These are phyloP conservation scores for Aspergillus aculeatinus DNA, from an alignment of 2,329 filamentous ascomycete genomes.

Conservation along the genomic window DNA sequence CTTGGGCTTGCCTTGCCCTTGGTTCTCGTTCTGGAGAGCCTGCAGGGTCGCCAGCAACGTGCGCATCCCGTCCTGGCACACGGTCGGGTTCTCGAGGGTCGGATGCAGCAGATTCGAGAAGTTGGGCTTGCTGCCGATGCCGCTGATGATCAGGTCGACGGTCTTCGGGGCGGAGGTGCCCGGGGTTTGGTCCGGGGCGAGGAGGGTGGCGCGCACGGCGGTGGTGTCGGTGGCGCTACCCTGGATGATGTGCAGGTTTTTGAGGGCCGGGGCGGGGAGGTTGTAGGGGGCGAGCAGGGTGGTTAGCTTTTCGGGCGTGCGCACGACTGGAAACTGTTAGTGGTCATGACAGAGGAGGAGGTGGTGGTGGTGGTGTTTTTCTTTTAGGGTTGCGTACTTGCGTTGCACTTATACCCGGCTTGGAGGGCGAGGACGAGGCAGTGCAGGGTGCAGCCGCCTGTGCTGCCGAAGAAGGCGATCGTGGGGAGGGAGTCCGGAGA, in stretches of 20 bases:
- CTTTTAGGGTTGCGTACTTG: constrained; percentile 26
- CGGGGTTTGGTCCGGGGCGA: constrained; percentile 9
- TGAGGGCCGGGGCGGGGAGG: constrained; percentile 36
- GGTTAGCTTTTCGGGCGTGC: constrained; percentile 51
- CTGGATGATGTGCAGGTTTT: constrained; percentile 47
- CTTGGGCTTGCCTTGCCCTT: constrained; percentile 25
- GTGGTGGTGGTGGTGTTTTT: not conserved
- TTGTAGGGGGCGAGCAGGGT: constrained; percentile 43
- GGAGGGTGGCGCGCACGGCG: constrained; percentile 40
- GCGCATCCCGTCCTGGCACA: constrained; percentile 34
- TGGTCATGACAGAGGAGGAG: not conserved
- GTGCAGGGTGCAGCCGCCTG: constrained; percentile 48
- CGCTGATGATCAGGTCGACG: constrained; percentile 49
- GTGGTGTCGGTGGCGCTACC: constrained; percentile 48
- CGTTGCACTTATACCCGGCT: constrained; percentile 46
- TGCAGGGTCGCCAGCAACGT: constrained; percentile 27
- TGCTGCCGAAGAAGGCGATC: constrained; percentile 55
- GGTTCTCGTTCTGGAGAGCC: not conserved
- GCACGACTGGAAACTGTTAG: constrained; percentile 36
- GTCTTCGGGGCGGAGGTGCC: constrained; percentile 12
- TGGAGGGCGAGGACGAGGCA: constrained; percentile 47
- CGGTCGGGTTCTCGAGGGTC: constrained; percentile 34
- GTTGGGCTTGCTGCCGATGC: constrained; percentile 44
- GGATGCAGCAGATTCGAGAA: constrained; percentile 28
- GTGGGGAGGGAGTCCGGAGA: constrained; percentile 23